A percentile compares a stretch with the other conserved stretches of the same genome.
phyloP scores from a whole-genome alignment of 192 early-diverging fungal species.

The Backusella liffmaniae region DNA sequence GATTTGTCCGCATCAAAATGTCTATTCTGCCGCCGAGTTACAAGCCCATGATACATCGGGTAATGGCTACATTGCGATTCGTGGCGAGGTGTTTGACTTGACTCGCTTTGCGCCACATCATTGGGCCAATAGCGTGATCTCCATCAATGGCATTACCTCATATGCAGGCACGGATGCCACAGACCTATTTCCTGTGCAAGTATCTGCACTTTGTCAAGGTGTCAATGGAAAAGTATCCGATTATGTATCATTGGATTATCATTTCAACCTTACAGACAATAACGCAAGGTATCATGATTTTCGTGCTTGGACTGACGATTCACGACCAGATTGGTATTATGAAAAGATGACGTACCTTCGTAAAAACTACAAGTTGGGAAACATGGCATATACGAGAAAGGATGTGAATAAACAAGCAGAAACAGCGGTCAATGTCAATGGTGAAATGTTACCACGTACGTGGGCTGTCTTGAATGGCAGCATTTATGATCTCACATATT shows the following conservation, averaged over 20 bases:
- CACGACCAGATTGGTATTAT: conserved; percentile 67
- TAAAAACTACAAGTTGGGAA: conserved; percentile 63
- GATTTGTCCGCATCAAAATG: conserved; percentile 72
- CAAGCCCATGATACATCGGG: conserved; percentile 38
- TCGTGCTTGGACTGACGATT: conserved; percentile 61
- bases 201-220: conserved; percentile 58
- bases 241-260: conserved; percentile 48
- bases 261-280: conserved; percentile 43
- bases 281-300: conserved; percentile 70
- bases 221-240: conserved; percentile 39
- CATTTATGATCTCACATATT: conserved; percentile 73
- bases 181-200: conserved; percentile 72
- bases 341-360: conserved; percentile 60
- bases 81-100: conserved; percentile 83
- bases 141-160: conserved; percentile 48
- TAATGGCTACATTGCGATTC: conserved; percentile 68
- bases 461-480: conserved; percentile 69
- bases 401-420: conserved; percentile 53
- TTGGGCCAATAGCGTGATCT: conserved; percentile 47
- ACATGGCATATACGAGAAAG: conserved; percentile 59
- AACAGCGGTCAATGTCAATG: conserved; percentile 27
- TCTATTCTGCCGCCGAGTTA: conserved; percentile 66
- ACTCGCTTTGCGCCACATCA: conserved; percentile 60
- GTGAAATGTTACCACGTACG: conserved; percentile 34
- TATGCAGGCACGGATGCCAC: conserved; percentile 70